A percentile compares a stretch with the other conserved stretches of the same genome.
Evolutionary conservation across 176 grass and related monocot genomes (phyloP).

Genomic region (Musa troglodytarum): DNA sequence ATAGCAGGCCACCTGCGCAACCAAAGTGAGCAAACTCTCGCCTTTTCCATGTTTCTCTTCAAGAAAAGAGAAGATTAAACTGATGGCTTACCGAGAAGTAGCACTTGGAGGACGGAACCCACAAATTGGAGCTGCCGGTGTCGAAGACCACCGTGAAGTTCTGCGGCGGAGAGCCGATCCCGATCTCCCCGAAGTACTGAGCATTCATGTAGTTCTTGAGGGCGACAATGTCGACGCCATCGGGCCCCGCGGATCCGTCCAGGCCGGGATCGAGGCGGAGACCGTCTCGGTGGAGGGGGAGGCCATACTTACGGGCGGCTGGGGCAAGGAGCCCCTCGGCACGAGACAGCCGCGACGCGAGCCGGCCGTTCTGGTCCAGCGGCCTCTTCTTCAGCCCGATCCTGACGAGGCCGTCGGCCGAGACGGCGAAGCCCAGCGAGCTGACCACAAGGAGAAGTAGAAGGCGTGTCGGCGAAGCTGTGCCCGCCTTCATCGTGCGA

Average conservation of each 20-base stretch:
- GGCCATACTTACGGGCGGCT: not conserved
- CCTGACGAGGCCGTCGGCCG: not conserved
- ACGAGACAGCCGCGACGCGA: too few relatives aligned
- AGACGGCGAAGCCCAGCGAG: not conserved
- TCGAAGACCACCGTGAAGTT: conserved; percentile 16
- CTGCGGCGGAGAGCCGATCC: conserved; percentile 3
- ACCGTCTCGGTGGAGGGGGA: not conserved
- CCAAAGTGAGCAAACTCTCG: not conserved
- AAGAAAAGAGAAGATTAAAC: not conserved
- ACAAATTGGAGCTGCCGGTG: conserved; percentile 10
- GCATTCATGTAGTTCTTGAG: conserved; percentile 22
- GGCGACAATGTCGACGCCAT: not conserved
- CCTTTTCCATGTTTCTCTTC: not conserved
- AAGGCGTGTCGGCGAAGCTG: not conserved
- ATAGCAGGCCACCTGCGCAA: conserved; percentile 14
- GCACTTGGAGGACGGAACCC: conserved; percentile 16
- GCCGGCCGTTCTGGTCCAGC: conserved; percentile 4
- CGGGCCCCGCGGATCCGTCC: not conserved
- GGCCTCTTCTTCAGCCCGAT: conserved; percentile 12
- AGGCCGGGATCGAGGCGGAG: not conserved
- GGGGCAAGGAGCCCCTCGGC: too few relatives aligned
- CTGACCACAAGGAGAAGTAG: not conserved
- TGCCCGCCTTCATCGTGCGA: not conserved
- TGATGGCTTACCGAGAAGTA: not conserved
- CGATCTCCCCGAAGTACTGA: conserved; percentile 17